phyloP scores from a whole-genome alignment of 2,329 filamentous ascomycete species.

The Amauroascus niger region DNA sequence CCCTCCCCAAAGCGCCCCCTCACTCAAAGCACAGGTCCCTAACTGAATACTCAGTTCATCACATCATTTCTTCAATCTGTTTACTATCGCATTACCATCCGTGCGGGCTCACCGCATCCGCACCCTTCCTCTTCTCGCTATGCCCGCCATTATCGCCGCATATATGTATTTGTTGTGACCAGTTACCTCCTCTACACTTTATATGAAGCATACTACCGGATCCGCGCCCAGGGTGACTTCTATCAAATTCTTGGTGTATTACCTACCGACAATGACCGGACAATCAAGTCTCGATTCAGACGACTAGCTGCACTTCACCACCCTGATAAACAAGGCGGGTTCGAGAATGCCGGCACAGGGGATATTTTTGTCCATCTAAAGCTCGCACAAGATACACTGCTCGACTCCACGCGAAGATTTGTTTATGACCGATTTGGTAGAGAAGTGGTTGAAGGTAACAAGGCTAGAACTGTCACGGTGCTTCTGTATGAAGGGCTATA shows the following conservation, averaged over 20 bases:
- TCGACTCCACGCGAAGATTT: slow-evolving; percentile 66
- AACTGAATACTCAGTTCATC: slow-evolving; percentile 49
- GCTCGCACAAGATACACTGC: slow-evolving; percentile 68
- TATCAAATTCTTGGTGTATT: slow-evolving; percentile 68
- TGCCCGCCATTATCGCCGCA: slow-evolving; percentile 64
- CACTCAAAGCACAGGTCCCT: background rate
- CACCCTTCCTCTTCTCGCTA: slow-evolving; percentile 57
- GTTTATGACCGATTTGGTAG: slow-evolving; percentile 86
- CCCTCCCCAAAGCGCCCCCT: background rate
- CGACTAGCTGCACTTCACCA: slow-evolving; percentile 60
- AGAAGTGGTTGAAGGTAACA: slow-evolving; percentile 53
- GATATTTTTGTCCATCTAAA: slow-evolving; percentile 72
- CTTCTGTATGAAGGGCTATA: slow-evolving; percentile 60
- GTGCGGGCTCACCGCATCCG: slow-evolving; percentile 73
- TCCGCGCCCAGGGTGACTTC: slow-evolving; percentile 62
- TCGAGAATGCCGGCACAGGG: slow-evolving; percentile 21
- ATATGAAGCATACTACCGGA: slow-evolving; percentile 78
- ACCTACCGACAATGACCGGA: slow-evolving; percentile 58
- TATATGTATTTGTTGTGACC: slow-evolving; percentile 72
- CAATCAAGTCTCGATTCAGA: slow-evolving; percentile 76
- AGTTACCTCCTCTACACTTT: slow-evolving; percentile 84
- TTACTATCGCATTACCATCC: slow-evolving; percentile 81
- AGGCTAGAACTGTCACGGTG: slow-evolving; percentile 54
- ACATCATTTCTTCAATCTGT: slow-evolving; percentile 68
- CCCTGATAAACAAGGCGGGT: slow-evolving; percentile 62